phyloP scores from a whole-genome alignment of 2,329 filamentous ascomycete genomes.

The Falciphora oryzae region DNA sequence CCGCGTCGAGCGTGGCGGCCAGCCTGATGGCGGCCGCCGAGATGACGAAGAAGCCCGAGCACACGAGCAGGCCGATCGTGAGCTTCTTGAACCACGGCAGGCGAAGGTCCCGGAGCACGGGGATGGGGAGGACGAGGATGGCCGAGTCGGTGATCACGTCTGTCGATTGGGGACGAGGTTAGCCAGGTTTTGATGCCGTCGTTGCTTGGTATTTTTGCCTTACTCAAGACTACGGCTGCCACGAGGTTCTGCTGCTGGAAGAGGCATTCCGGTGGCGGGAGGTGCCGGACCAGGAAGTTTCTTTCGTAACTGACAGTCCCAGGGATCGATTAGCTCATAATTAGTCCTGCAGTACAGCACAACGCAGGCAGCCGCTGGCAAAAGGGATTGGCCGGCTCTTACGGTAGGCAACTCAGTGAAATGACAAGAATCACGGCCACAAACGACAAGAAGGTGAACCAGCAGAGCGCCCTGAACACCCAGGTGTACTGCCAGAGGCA shows the following conservation, averaged over 20 bases:
- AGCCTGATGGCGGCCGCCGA: background rate
- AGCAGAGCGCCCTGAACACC: background rate
- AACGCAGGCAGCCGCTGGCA: no score
- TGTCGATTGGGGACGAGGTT: background rate
- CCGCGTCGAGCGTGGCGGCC: slow-evolving; percentile 1
- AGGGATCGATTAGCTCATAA: background rate
- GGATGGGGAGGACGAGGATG: slow-evolving; percentile 5
- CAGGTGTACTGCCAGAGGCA: background rate
- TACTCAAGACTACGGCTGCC: background rate
- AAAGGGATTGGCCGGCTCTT: background rate
- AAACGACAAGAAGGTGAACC: background rate
- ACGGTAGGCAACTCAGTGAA: background rate
- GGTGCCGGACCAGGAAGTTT: background rate
- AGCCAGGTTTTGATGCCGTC: no score
- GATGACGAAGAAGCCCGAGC: slow-evolving; percentile 6
- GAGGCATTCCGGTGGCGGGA: background rate
- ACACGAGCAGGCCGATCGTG: background rate
- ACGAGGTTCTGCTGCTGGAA: slow-evolving; percentile 3
- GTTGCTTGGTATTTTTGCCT: background rate
- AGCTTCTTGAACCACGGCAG: slow-evolving; percentile 2
- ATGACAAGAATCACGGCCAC: background rate
- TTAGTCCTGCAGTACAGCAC: no score
- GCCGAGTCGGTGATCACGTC: slow-evolving; percentile 5
- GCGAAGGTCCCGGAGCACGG: slow-evolving; percentile 3
- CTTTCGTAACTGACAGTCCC: background rate